These are phyloP conservation scores for Aspergillus nanangensis DNA, from an alignment of 495 filamentous ascomycete species.

Conservation along the genomic window DNA sequence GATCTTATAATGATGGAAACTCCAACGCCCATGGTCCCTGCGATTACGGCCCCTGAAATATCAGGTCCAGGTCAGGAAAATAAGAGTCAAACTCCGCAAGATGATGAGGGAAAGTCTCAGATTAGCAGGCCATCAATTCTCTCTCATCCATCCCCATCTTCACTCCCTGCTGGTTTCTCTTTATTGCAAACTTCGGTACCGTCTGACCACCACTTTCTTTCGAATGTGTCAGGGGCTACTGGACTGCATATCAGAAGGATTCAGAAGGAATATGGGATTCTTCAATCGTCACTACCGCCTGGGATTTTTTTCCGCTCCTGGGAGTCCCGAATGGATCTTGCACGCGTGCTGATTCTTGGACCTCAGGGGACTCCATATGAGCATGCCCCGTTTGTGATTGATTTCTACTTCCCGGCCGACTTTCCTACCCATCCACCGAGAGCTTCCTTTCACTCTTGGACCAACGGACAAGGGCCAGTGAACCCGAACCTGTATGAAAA, in stretches of 20 bases:
- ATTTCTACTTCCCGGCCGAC: slow-evolving; percentile 41
- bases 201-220: slow-evolving; percentile 43
- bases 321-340: slow-evolving; percentile 53
- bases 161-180: slow-evolving; percentile 31
- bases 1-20: too few relatives aligned
- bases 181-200: slow-evolving; percentile 43
- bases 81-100: too few relatives aligned
- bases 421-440: slow-evolving; percentile 48
- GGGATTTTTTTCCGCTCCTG: slow-evolving; percentile 56
- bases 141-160: slow-evolving; percentile 17
- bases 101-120: too few relatives aligned
- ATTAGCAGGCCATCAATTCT: too few relatives aligned
- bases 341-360: slow-evolving; percentile 56
- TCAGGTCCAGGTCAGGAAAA: too few relatives aligned
- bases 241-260: slow-evolving; percentile 40
- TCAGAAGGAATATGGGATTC: slow-evolving; percentile 53
- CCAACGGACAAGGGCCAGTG: slow-evolving; percentile 41
- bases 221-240: too few relatives aligned
- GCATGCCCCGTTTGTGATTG: slow-evolving; percentile 56
- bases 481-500: slow-evolving; percentile 64
- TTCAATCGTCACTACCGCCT: slow-evolving; percentile 48
- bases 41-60: too few relatives aligned
- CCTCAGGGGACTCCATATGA: slow-evolving; percentile 59
- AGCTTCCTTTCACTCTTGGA: slow-evolving; percentile 57
- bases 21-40: too few relatives aligned